Base-by-base conservation (phyloP, 2,329 filamentous ascomycete species). In the Colletotrichum costaricense region DNA sequence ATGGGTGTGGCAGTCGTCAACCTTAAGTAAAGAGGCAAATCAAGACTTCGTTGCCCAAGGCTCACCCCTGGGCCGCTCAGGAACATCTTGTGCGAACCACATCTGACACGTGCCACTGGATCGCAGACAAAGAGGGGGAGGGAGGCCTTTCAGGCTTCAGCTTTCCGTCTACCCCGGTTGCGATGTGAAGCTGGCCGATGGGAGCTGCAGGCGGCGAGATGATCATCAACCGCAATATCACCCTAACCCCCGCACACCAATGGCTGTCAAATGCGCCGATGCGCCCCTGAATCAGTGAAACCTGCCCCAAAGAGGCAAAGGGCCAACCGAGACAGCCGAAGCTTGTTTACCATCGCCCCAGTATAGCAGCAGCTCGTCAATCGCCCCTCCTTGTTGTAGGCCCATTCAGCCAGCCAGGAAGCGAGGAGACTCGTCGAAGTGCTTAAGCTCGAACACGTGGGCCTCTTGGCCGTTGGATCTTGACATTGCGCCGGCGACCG, bases 21-120 rank as follows among this genome's bases (percentile, higher is more conserved):
- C 49, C 46, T 72, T 71, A 73, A 73, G 63, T 66, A 71, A 70
- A 70, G 8, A 38, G 30, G 28, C 12, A 55, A 22, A 38, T n/a
- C 35, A 22, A 54, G n/a, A 16, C 68, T 35, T 35, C 33, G 11
- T 35, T 12, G 9, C 33, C 35, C 30, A 30, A 38, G 30, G 42
- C 12, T 12, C 2, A n/a, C 68, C 55, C 35, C 57, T 28, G 7
- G 19, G 19, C 59, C 33, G 14, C 16, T 38, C n/a, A 49, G 33
- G 30, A 62, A 65, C 63, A n/a, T 62, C 52, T 11, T 57, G 57
- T 63, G 24, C 63, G 63, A 71, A 72, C 64, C 64, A 68, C n/a
- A 2, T n/a, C 33, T 30, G 19, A 6, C 11, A 46, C 33, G 52
- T 57, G 63, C 33, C 16, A 55, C n/a, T 33, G 26, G 60, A 33